phyloP scores from a whole-genome alignment of 139 green algal species.

The Chlamydomonas urium region DNA sequence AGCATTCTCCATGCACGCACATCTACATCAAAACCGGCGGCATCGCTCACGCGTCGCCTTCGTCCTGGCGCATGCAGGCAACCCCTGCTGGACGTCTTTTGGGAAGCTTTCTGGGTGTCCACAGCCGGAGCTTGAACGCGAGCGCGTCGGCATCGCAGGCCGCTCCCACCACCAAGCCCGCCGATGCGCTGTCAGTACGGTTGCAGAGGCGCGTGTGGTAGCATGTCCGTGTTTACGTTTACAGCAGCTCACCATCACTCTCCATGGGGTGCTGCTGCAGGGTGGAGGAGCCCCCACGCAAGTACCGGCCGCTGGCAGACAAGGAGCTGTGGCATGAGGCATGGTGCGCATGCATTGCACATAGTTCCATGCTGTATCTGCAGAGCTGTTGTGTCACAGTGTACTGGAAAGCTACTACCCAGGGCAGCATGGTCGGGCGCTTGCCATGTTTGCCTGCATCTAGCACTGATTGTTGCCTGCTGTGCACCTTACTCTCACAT shows the following conservation, averaged over 20 bases:
- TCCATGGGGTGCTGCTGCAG: background rate
- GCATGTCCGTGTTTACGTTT: background rate
- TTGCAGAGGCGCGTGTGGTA: background rate
- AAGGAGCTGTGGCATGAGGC: constrained; percentile 66
- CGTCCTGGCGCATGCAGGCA: no score
- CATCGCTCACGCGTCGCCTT: no score
- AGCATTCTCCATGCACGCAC: no score
- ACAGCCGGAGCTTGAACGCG: background rate
- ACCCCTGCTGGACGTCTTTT: constrained; percentile 2
- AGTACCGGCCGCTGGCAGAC: constrained; percentile 42
- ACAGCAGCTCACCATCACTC: background rate
- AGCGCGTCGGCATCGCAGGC: background rate
- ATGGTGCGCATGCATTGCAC: constrained; percentile 28
- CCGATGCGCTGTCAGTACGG: no score
- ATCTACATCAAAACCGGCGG: no score
- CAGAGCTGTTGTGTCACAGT: no score
- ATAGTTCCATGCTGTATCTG: background rate
- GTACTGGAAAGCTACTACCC: no score
- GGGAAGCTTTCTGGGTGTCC: constrained; percentile 6
- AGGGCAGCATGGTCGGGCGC: background rate
- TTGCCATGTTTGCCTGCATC: background rate
- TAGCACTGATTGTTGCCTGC: background rate
- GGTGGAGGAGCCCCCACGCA: constrained; percentile 27
- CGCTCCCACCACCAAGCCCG: background rate
- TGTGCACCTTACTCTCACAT: background rate